phyloP scores from a whole-genome alignment of 768 basidiomycete genomes.

The Rhodotorula sphaerocarpa region DNA sequence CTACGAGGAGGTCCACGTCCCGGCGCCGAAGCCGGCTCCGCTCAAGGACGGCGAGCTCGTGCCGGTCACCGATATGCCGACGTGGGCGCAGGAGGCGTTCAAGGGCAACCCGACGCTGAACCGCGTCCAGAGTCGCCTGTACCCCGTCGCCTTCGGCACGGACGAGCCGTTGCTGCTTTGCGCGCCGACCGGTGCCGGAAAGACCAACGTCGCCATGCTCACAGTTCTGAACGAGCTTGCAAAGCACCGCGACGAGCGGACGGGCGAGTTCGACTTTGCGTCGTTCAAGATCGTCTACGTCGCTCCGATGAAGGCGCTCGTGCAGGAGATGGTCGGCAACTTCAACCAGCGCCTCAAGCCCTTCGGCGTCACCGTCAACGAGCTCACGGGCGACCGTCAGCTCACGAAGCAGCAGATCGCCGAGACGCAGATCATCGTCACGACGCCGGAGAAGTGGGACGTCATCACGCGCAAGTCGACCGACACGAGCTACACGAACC shows the following conservation, averaged over 20 bases:
- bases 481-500: constrained; percentile 91
- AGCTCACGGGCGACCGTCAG: constrained; percentile 93
- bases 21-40: constrained; percentile 73
- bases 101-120: constrained; percentile 66
- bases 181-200: constrained; percentile 96
- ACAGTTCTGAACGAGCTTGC: constrained; percentile 82
- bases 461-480: constrained; percentile 97
- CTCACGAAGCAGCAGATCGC: constrained; percentile 96
- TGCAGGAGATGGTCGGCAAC: constrained; percentile 97
- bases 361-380: constrained; percentile 76
- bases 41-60: constrained; percentile 58
- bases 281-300: constrained; percentile 95
- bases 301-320: constrained; percentile 98
- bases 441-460: constrained; percentile 98
- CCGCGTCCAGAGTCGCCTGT: constrained; percentile 85
- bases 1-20: constrained; percentile 95
- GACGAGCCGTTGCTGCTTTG: constrained; percentile 93
- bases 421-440: constrained; percentile 96
- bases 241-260: constrained; percentile 75
- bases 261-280: constrained; percentile 71
- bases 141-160: constrained; percentile 82
- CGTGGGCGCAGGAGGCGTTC: constrained; percentile 83
- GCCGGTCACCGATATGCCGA: constrained; percentile 62
- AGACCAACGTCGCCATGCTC: constrained; percentile 98
- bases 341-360: constrained; percentile 66